phyloP scores from a whole-genome alignment of 1,139 yeast genomes.

The Suhomyces atakaporum region DNA sequence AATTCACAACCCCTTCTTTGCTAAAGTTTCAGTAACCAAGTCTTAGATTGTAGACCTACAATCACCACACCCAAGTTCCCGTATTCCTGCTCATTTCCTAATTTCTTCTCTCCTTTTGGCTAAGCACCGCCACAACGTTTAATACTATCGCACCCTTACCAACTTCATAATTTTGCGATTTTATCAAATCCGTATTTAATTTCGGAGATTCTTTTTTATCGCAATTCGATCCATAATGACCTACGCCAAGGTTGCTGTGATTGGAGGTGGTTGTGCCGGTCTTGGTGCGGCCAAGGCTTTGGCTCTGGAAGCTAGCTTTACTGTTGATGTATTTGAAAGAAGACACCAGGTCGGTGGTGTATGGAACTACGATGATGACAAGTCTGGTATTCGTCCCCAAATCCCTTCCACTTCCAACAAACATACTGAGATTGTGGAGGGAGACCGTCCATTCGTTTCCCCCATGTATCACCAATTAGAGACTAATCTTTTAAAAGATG shows the following conservation, averaged over 20 bases:
- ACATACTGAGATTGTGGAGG: neutral
- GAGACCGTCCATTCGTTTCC: constrained; percentile 25
- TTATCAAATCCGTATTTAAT: too few relatives aligned
- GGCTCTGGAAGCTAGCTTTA: constrained; percentile 39
- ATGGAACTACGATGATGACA: constrained; percentile 45
- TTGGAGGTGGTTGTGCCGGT: constrained; percentile 58
- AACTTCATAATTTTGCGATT: too few relatives aligned
- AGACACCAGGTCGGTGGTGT: constrained; percentile 47
- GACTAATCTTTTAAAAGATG: constrained; percentile 43
- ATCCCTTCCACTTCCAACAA: constrained; percentile 23
- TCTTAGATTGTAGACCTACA: too few relatives aligned
- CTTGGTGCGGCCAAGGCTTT: constrained; percentile 51
- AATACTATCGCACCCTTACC: too few relatives aligned
- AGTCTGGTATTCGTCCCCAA: constrained; percentile 23
- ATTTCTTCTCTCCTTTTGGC: too few relatives aligned
- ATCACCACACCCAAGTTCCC: too few relatives aligned
- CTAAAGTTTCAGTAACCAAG: too few relatives aligned
- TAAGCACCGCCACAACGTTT: too few relatives aligned
- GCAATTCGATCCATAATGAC: neutral
- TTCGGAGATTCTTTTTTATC: too few relatives aligned
- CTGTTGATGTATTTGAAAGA: constrained; percentile 47
- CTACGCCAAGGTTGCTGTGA: constrained; percentile 34
- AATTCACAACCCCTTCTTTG: too few relatives aligned
- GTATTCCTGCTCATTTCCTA: too few relatives aligned
- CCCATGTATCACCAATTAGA: constrained; percentile 52